Evolutionary conservation across 2,329 filamentous ascomycete species (phyloP).

Genomic region (Endothia cerciana): DNA sequence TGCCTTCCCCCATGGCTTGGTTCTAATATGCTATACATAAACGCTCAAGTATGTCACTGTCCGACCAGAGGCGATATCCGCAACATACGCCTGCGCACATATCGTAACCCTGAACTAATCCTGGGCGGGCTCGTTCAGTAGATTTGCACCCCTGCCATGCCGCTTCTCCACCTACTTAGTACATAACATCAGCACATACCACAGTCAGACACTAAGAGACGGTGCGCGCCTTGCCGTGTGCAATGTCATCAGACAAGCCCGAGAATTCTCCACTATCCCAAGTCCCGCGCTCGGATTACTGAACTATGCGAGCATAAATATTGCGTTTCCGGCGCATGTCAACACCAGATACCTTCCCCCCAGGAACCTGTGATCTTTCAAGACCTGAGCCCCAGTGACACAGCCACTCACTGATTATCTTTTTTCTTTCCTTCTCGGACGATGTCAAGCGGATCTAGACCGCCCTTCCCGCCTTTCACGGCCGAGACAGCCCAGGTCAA

Average conservation of each 20-base stretch:
- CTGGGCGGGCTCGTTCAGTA: too few species aligned
- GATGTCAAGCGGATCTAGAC: slow-evolving; percentile 37
- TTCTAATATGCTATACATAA: too few species aligned
- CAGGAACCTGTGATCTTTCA: too few species aligned
- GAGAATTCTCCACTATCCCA: neutral
- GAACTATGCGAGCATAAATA: neutral
- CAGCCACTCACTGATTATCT: neutral
- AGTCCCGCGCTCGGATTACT: slow-evolving; percentile 1
- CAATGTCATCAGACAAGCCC: neutral
- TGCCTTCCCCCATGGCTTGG: too few species aligned
- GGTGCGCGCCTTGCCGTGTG: neutral
- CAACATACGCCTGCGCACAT: too few species aligned
- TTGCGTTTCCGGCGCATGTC: neutral
- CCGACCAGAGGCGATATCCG: too few species aligned
- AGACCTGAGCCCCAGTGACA: neutral
- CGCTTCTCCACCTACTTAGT: too few species aligned
- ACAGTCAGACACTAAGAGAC: neutral
- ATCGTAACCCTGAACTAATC: too few species aligned
- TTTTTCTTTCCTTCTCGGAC: neutral
- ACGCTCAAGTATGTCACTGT: too few species aligned
- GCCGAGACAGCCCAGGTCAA: slow-evolving; percentile 71
- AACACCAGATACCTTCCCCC: neutral
- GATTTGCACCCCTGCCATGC: neutral
- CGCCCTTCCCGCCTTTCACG: slow-evolving; percentile 73
- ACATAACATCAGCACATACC: too few species aligned